Evolutionary conservation across 371 early-diverging fungal species (phyloP).

Genomic region (Mortierella sp.): DNA sequence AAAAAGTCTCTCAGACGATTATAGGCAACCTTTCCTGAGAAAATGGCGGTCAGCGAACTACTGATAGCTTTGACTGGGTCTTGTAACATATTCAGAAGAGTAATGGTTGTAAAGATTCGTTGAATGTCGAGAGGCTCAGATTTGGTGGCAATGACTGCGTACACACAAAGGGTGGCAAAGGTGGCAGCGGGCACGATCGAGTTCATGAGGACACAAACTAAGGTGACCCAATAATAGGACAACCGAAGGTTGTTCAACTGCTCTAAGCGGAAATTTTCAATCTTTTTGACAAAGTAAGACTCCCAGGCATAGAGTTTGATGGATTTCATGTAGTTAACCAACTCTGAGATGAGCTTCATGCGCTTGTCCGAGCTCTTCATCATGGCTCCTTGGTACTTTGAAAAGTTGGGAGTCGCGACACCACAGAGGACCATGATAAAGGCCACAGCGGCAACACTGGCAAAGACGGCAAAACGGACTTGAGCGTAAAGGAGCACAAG

Average conservation of each 20-base stretch:
- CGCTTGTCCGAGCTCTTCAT: too few species aligned
- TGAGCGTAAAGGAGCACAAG: constrained; percentile 78
- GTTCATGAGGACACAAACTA: constrained; percentile 33
- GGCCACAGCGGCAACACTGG: constrained; percentile 18
- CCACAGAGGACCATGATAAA: constrained; percentile 1
- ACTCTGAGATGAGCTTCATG: too few species aligned
- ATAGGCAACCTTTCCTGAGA: constrained; percentile 17
- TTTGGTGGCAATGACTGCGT: constrained; percentile 64
- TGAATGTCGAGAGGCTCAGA: constrained; percentile 67
- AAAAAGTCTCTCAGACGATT: constrained; percentile 43
- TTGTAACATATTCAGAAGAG: constrained; percentile 89
- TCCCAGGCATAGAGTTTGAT: too few species aligned
- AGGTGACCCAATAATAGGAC: constrained; percentile 36
- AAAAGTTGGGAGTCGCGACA: constrained; percentile 42
- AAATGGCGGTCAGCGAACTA: constrained; percentile 2
- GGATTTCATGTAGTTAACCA: too few species aligned
- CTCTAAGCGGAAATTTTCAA: too few species aligned
- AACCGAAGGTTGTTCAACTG: too few species aligned
- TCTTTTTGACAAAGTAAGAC: too few species aligned
- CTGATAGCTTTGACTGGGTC: constrained; percentile 82
- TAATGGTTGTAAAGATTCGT: constrained; percentile 74
- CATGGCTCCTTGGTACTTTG: not conserved
- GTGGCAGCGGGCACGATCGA: constrained; percentile 61
- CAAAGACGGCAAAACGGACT: constrained; percentile 37
- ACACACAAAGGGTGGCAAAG: constrained; percentile 58